Evolutionary conservation across 176 grass and related monocot genomes (phyloP).

Genomic region (Guadua angustifolia): DNA sequence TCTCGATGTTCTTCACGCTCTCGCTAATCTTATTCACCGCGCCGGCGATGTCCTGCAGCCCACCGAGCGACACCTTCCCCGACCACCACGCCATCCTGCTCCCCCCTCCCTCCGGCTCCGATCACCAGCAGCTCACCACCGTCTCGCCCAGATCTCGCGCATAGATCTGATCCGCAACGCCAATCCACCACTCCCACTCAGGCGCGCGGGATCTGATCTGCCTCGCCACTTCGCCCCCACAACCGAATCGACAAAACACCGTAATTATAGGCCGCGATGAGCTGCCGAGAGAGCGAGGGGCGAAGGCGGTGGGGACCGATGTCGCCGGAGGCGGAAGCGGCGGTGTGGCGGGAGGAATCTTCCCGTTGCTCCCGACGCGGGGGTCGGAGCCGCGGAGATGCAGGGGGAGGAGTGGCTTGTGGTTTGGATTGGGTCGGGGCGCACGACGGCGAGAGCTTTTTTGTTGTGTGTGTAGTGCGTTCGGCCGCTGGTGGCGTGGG

Average conservation of each 20-base stretch:
- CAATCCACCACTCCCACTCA: slow-evolving; percentile 5
- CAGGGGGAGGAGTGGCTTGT: not conserved
- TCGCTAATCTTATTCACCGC: slow-evolving; percentile 96
- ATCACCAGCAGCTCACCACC: slow-evolving; percentile 24
- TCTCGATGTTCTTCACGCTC: slow-evolving; percentile 99
- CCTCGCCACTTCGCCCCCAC: not conserved
- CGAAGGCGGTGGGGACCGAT: not conserved
- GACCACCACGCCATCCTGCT: slow-evolving; percentile 91
- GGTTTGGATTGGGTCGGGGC: slow-evolving; percentile 30
- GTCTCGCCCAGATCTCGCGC: slow-evolving; percentile 53
- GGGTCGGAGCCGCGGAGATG: slow-evolving; percentile 34
- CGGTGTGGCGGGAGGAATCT: slow-evolving; percentile 21
- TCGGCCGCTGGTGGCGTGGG: slow-evolving; percentile 52
- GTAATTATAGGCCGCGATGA: not conserved
- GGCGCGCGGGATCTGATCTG: slow-evolving; percentile 42
- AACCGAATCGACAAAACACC: not conserved
- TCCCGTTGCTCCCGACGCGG: slow-evolving; percentile 39
- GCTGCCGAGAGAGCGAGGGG: not conserved
- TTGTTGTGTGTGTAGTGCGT: slow-evolving; percentile 6
- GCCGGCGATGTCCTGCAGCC: slow-evolving; percentile 95
- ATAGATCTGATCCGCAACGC: slow-evolving; percentile 56
- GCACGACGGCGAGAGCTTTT: slow-evolving; percentile 32
- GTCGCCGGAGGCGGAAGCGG: not conserved
- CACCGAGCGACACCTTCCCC: slow-evolving; percentile 74
- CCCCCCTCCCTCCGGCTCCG: slow-evolving; percentile 21